These are phyloP conservation scores for Linanthus parryae DNA, from an alignment of 148 eudicot genomes.

Conservation along the genomic window DNA sequence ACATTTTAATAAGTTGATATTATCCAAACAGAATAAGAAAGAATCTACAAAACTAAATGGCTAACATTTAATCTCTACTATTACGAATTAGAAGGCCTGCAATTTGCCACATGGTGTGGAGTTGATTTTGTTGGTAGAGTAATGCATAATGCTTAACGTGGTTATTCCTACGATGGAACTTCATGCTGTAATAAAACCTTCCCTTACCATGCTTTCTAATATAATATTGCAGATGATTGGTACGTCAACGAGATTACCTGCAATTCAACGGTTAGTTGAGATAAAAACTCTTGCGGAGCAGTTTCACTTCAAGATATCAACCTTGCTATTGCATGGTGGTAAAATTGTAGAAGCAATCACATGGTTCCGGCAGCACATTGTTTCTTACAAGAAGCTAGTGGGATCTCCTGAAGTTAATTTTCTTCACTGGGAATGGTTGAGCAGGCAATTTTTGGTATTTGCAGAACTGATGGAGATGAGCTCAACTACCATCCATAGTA, in stretches of 20 bases:
- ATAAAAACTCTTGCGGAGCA: conserved; percentile 91
- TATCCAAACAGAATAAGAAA: too few relatives aligned
- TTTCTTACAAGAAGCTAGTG: conserved; percentile 60
- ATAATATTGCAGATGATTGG: conserved; percentile 88
- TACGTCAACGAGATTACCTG: conserved; percentile 89
- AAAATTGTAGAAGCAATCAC: conserved; percentile 77
- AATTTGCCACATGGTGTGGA: too few relatives aligned
- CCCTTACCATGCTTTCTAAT: conserved; percentile 18
- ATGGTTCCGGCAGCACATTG: conserved; percentile 82
- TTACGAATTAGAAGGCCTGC: too few relatives aligned
- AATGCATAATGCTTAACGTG: neutral
- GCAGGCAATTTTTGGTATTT: conserved; percentile 92
- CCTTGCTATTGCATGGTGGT: conserved; percentile 88
- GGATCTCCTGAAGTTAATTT: conserved; percentile 80
- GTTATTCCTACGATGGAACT: neutral
- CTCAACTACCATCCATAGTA: conserved; percentile 44
- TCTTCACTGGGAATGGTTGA: conserved; percentile 98
- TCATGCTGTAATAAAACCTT: neutral
- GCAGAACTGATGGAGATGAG: conserved; percentile 91
- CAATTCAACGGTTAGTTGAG: conserved; percentile 86
- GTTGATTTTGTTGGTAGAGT: too few relatives aligned
- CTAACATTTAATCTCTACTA: too few relatives aligned
- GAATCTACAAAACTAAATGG: too few relatives aligned
- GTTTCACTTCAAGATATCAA: conserved; percentile 88
- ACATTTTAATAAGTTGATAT: too few relatives aligned